Conservation (phyloP, 768 basidiomycete genomes). For the Hypholoma fasciculare region DNA sequence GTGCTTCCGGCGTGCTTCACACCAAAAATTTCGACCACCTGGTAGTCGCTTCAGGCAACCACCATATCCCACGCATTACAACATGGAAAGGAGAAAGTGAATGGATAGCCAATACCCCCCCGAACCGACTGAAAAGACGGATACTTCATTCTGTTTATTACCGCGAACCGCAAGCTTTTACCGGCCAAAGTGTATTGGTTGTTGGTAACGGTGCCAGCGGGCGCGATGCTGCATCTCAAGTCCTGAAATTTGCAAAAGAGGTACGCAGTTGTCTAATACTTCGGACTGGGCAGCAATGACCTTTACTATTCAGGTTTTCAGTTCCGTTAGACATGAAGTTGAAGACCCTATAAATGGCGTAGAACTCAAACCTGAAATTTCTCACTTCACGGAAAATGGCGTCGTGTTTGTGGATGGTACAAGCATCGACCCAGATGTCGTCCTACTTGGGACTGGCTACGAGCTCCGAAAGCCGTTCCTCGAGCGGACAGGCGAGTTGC, state of each 20-base stretch:
- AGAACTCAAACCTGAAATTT: conserved; percentile 42
- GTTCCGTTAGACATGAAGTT: conserved; percentile 31
- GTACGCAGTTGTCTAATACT: conserved; percentile 27
- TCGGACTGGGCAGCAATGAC: neutral
- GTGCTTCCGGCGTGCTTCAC: conserved; percentile 16
- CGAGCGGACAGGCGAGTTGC: conserved; percentile 29
- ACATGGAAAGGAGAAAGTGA: conserved; percentile 46
- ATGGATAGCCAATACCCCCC: conserved; percentile 38
- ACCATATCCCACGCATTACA: conserved; percentile 49
- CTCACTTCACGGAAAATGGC: conserved; percentile 43
- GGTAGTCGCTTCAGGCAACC: conserved; percentile 55
- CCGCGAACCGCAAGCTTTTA: conserved; percentile 44
- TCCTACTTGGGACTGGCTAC: conserved; percentile 60
- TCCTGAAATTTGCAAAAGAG: conserved; percentile 36
- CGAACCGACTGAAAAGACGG: conserved; percentile 27
- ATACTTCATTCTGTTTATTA: conserved; percentile 57
- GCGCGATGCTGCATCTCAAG: conserved; percentile 46
- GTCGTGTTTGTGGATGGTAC: conserved; percentile 52
- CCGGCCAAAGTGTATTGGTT: conserved; percentile 44
- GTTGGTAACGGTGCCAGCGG: conserved; percentile 48
- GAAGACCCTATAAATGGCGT: conserved; percentile 23
- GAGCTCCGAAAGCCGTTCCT: conserved; percentile 51
- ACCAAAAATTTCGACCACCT: conserved; percentile 49
- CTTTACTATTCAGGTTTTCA: conserved; percentile 18
- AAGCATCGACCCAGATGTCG: conserved; percentile 38